These are phyloP conservation scores for Plenodomus biglobosus DNA, from an alignment of 2,329 filamentous ascomycete genomes.

Conservation along the genomic window DNA sequence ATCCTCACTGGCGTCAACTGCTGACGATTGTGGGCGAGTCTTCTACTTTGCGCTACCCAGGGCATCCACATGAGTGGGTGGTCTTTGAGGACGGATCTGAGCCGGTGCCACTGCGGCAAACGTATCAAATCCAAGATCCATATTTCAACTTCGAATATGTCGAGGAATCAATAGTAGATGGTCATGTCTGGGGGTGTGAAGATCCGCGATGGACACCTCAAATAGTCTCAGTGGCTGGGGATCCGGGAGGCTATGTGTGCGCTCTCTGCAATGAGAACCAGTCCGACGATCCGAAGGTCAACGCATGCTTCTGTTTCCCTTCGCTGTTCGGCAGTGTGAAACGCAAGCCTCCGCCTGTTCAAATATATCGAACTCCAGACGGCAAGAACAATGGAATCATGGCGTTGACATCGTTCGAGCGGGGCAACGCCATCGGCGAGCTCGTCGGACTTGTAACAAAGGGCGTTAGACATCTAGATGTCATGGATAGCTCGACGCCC, in stretches of 20 bases:
- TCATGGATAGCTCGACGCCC: conserved; percentile 56
- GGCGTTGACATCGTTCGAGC: conserved; percentile 52
- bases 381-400: conserved; percentile 59
- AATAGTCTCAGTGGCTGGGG: conserved; percentile 27
- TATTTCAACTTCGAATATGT: conserved; percentile 54
- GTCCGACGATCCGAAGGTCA: conserved; percentile 53
- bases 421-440: conserved; percentile 57
- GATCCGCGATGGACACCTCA: conserved; percentile 52
- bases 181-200: conserved; percentile 51
- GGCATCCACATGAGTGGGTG: conserved; percentile 58
- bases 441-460: conserved; percentile 59
- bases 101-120: conserved; percentile 50
- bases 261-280: conserved; percentile 52
- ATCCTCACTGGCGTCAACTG: conserved; percentile 56
- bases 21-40: conserved; percentile 51
- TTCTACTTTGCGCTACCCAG: conserved; percentile 46
- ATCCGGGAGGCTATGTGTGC: conserved; percentile 45
- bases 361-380: conserved; percentile 55
- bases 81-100: conserved; percentile 49
- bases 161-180: conserved; percentile 54
- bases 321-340: conserved; percentile 53
- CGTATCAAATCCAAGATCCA: conserved; percentile 52
- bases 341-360: conserved; percentile 49
- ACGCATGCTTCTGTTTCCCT: conserved; percentile 58
- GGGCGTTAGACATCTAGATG: conserved; percentile 55